These are phyloP conservation scores for Corynespora cassiicola DNA, from an alignment of 2,329 filamentous ascomycete genomes.

Conservation along the genomic window DNA sequence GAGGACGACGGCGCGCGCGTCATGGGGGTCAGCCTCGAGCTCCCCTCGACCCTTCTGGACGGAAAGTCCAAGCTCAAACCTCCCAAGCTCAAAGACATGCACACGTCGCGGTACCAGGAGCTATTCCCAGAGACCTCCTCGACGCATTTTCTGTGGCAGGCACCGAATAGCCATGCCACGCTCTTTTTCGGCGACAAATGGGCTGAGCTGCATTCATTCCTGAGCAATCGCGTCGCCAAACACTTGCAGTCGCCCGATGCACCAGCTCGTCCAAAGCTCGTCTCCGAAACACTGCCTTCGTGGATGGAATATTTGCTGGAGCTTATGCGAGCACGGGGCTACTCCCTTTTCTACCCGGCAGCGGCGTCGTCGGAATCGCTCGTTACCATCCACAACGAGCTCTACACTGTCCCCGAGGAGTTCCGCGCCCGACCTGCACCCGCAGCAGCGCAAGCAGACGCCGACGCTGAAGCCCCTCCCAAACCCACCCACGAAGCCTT, in stretches of 20 bases:
- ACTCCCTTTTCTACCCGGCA: slow-evolving; percentile 80
- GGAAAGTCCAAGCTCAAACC: slow-evolving; percentile 63
- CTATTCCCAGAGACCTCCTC: slow-evolving; percentile 33
- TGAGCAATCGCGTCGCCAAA: slow-evolving; percentile 66
- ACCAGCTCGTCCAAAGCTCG: slow-evolving; percentile 41
- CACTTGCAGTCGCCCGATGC: slow-evolving; percentile 27
- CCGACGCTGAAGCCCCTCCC: slow-evolving; percentile 7
- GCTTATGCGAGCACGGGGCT: slow-evolving; percentile 77
- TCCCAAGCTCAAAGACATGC: slow-evolving; percentile 51
- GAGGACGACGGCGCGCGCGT: slow-evolving; percentile 61
- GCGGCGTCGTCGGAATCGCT: slow-evolving; percentile 59
- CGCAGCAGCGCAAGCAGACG: slow-evolving; percentile 5
- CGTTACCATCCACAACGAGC: slow-evolving; percentile 78
- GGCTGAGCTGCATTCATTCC: slow-evolving; percentile 82
- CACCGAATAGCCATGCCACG: slow-evolving; percentile 80
- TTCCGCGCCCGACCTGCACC: slow-evolving; percentile 45
- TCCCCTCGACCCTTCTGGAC: slow-evolving; percentile 70
- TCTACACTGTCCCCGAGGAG: slow-evolving; percentile 76
- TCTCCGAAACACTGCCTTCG: slow-evolving; percentile 73
- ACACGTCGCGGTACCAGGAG: slow-evolving; percentile 34
- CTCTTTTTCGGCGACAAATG: slow-evolving; percentile 87
- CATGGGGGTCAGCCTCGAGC: slow-evolving; percentile 80
- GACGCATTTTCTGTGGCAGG: slow-evolving; percentile 81
- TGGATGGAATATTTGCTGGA: slow-evolving; percentile 82
- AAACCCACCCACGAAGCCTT: slow-evolving; percentile 40